Percentiles rank a stretch among this genome's conserved stretches.
These are phyloP conservation scores for Maudiozyma bulderi DNA, from an alignment of 805 yeast genomes.

Conservation along the genomic window DNA sequence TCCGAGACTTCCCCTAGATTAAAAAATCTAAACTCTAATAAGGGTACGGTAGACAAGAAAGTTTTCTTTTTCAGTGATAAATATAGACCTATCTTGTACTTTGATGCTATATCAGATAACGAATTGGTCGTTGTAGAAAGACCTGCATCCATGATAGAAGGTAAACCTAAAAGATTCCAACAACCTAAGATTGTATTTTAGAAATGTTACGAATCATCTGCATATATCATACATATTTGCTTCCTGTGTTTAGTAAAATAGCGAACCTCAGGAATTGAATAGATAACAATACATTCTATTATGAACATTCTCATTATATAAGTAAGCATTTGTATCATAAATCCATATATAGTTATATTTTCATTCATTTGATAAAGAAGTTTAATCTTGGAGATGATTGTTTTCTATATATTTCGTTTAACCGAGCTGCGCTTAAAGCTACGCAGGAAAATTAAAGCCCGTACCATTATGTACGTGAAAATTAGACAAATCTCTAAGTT, in stretches of 20 bases:
- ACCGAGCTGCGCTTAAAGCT: too few species aligned
- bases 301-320: too few species aligned
- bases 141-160: constrained; percentile 49
- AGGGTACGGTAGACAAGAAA: constrained; percentile 19
- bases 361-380: too few species aligned
- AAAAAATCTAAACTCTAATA: constrained; percentile 17
- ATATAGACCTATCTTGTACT: constrained; percentile 62
- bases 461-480: too few species aligned
- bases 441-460: too few species aligned
- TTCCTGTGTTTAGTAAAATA: not conserved
- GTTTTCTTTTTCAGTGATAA: constrained; percentile 70
- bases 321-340: too few species aligned
- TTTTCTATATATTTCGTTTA: too few species aligned
- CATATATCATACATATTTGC: not conserved
- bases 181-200: constrained; percentile 45
- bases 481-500: too few species aligned
- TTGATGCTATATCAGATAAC: constrained; percentile 40
- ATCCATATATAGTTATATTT: too few species aligned
- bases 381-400: too few species aligned
- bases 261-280: not conserved
- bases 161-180: constrained; percentile 53
- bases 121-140: constrained; percentile 72
- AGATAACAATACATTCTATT: too few species aligned
- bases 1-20: constrained; percentile 6
- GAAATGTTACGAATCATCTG: not conserved